phyloP scores from a whole-genome alignment of 192 early-diverging fungal genomes.

The Linnemannia zychae region DNA sequence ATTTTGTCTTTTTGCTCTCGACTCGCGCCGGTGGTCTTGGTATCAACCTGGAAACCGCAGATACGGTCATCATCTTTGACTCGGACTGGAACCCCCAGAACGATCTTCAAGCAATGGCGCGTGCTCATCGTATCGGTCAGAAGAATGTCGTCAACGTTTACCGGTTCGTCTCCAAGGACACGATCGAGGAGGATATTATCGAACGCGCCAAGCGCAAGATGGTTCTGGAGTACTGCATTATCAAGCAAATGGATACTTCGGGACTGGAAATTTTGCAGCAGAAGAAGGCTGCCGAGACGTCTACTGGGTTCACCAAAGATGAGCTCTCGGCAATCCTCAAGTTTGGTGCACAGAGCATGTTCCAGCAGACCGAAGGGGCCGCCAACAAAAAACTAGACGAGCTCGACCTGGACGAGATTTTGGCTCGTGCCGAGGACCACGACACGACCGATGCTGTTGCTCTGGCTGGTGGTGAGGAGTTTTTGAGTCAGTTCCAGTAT shows the following conservation, averaged over 20 bases:
- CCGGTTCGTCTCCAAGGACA: conserved; percentile 96
- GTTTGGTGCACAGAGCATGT: conserved; percentile 99
- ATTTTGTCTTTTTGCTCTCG: conserved; percentile 98
- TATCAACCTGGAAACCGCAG: conserved; percentile 96
- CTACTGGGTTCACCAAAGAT: conserved; percentile 79
- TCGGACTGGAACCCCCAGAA: conserved; percentile 97
- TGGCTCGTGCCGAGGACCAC: conserved; percentile 93
- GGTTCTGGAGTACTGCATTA: conserved; percentile 99
- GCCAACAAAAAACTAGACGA: conserved; percentile 88
- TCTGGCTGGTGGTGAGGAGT: conserved; percentile 86
- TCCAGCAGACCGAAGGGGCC: conserved; percentile 77
- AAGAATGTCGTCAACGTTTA: conserved; percentile 98
- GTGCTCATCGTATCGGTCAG: conserved; percentile 98
- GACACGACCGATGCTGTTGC: conserved; percentile 80
- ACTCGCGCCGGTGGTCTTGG: conserved; percentile 98
- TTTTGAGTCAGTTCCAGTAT: conserved; percentile 94
- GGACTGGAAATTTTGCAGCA: conserved; percentile 78
- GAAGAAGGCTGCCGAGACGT: conserved; percentile 58
- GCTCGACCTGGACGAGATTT: conserved; percentile 97
- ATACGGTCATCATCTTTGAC: conserved; percentile 97
- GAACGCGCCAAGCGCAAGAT: conserved; percentile 99
- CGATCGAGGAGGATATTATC: conserved; percentile 98
- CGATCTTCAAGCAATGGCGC: conserved; percentile 97
- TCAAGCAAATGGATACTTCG: conserved; percentile 99
- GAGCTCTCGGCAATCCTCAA: conserved; percentile 97